Evolutionary conservation across 306 rosid species (phyloP), one percentile per base, ranked within the genome.

Genomic region (Pachyrhizus erosus): DNA sequence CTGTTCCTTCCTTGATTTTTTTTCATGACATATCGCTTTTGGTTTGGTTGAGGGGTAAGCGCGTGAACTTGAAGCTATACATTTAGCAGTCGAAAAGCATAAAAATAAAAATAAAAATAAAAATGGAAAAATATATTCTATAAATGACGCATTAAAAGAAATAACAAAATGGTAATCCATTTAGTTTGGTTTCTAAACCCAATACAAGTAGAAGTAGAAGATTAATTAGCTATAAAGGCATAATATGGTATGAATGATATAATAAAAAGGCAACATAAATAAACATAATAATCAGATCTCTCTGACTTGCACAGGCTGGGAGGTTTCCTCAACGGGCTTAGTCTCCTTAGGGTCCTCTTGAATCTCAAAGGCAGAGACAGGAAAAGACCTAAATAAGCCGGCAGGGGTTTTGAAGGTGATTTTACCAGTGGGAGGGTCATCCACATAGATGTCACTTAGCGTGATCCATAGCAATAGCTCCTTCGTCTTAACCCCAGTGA

Each of bases 391-490:
- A 29, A 0, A 92, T 0, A 93, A 75, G 5, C 99, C 99, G 0
- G 96, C 1, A 4, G 93, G 91, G 0, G 89, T 80, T 79, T 92
- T 86, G 72, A 96, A 92, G 1, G 92, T 92, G 70, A 96, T 93
- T 61, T 93, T 96, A 0, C 93, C 91, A 0, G 89, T 87, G 15
- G 98, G 88, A 2, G 98, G 94, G 24, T 91, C 89, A 76, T 93
- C 96, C 15, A 88, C 31, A 33, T 17, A 93, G 45, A 96, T 93
- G 4, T 96, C 99, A 69, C 87, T 54, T 0, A 96, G 87, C 0
- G 92, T 2, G 4, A 96, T 62, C 99, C 99, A 96, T n/a, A 96
- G 0, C 83, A 93, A 37, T 10, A 96, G 86, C 97, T 93, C 99
- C 84, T 96, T 96, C 5, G 93, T 84, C 84, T 91, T 89, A 12